Percentiles rank a stretch among this genome's conserved stretches.
phyloP scores from a whole-genome alignment of 257 asterid genomes.

The Dorcoceras hygrometricum region DNA sequence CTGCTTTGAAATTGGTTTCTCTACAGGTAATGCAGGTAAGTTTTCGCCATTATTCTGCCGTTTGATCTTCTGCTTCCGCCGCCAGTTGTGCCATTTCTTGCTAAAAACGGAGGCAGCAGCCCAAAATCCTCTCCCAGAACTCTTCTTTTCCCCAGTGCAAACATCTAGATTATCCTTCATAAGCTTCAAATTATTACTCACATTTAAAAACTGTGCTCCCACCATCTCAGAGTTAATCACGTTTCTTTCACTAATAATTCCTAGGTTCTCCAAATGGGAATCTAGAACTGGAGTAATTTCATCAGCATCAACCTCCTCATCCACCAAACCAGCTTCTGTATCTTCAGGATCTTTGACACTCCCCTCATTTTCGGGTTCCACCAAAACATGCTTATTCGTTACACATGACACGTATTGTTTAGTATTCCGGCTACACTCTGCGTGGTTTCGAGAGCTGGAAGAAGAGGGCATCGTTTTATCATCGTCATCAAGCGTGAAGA shows the following conservation, averaged over 20 bases:
- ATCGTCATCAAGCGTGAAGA: conserved; percentile 54
- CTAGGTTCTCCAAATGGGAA: conserved; percentile 35
- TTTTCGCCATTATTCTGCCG: conserved; percentile 48
- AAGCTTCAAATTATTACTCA: background rate
- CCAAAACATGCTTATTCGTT: conserved; percentile 45
- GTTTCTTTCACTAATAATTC: conserved; percentile 33
- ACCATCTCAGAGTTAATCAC: background rate
- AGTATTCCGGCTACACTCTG: conserved; percentile 13
- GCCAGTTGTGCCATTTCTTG: conserved; percentile 90
- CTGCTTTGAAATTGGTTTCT: conserved; percentile 66
- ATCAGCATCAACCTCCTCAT: conserved; percentile 34
- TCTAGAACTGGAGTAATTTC: conserved; percentile 59
- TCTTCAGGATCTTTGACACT: conserved; percentile 24
- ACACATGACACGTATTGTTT: conserved; percentile 25
- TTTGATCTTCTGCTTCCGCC: conserved; percentile 76
- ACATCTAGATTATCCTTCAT: background rate
- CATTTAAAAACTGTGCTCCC: background rate
- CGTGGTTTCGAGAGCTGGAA: conserved; percentile 25
- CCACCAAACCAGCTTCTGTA: conserved; percentile 31
- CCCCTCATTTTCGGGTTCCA: conserved; percentile 38
- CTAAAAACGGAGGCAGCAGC: conserved; percentile 84
- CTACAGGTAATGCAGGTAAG: conserved; percentile 60
- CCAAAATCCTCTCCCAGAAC: conserved; percentile 67
- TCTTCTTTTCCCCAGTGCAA: background rate
- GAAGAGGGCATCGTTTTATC: conserved; percentile 26